A percentile compares a stretch with the other conserved stretches of the same genome.
Evolutionary conservation across 306 rosid species (phyloP).

Genomic region (Albizia julibrissin): DNA sequence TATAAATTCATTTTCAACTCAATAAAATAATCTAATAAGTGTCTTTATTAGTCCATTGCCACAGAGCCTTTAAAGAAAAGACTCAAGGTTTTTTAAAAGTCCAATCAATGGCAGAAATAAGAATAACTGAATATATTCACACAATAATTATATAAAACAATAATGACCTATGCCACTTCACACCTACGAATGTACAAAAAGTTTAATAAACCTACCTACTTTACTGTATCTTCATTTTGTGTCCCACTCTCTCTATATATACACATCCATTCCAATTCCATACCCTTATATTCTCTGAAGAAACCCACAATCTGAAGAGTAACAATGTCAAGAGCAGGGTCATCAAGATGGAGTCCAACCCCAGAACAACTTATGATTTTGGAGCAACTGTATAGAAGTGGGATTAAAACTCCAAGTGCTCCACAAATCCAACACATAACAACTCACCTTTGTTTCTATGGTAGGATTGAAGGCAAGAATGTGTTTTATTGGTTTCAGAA

Average conservation of each 20-base stretch:
- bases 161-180: not conserved
- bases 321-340: slow-evolving; percentile 61
- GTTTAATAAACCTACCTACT: slow-evolving; percentile 3
- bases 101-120: not conserved
- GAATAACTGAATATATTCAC: not conserved
- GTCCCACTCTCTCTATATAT: slow-evolving; percentile 44
- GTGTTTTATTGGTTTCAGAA: slow-evolving; percentile 98
- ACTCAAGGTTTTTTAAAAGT: not conserved
- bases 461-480: slow-evolving; percentile 89
- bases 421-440: slow-evolving; percentile 89
- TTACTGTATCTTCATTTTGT: slow-evolving; percentile 54
- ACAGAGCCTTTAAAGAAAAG: not conserved
- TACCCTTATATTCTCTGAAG: slow-evolving; percentile 18
- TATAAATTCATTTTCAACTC: not conserved
- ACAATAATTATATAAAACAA: not conserved
- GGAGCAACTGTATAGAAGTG: slow-evolving; percentile 81
- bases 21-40: not conserved
- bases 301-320: slow-evolving; percentile 9
- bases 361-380: slow-evolving; percentile 90
- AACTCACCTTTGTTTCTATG: slow-evolving; percentile 81
- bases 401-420: slow-evolving; percentile 83
- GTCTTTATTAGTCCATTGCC: not conserved
- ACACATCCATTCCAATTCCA: slow-evolving; percentile 38
- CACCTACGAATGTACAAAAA: not conserved
- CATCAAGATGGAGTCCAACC: slow-evolving; percentile 92